Percentiles rank a stretch among this genome's conserved stretches.
These are phyloP conservation scores for Ascomycota sp. DNA, from an alignment of 2,329 filamentous ascomycete species.

Conservation along the genomic window DNA sequence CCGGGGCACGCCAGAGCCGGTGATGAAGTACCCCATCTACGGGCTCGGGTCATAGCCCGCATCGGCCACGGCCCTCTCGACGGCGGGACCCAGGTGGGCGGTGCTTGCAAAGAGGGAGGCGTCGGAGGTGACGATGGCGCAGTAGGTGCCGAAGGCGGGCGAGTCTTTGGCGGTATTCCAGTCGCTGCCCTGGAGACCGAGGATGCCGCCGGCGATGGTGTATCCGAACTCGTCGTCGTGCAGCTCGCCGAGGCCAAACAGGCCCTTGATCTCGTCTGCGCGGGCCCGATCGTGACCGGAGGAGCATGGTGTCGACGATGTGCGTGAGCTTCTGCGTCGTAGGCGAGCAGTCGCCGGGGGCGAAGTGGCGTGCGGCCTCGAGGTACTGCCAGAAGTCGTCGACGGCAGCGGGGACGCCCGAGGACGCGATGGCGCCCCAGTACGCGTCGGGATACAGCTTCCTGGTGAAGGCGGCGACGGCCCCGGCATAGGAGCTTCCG, in stretches of 20 bases:
- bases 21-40: slow-evolving; percentile 62
- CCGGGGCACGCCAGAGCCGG: slow-evolving; percentile 46
- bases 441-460: slow-evolving; percentile 60
- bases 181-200: slow-evolving; percentile 24
- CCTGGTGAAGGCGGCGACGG: slow-evolving; percentile 56
- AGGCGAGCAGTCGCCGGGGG: slow-evolving; percentile 39
- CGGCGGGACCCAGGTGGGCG: slow-evolving; percentile 12
- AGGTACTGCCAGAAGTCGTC: slow-evolving; percentile 53
- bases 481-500: slow-evolving; percentile 68
- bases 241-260: slow-evolving; percentile 25
- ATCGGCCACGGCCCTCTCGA: slow-evolving; percentile 17
- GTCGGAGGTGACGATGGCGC: slow-evolving; percentile 22
- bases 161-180: slow-evolving; percentile 29
- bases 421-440: slow-evolving; percentile 62
- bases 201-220: slow-evolving; percentile 19
- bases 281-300: slow-evolving; percentile 17
- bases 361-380: slow-evolving; percentile 27
- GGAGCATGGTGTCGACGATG: slow-evolving; percentile 29
- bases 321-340: slow-evolving; percentile 37
- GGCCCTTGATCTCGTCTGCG: slow-evolving; percentile 23
- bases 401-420: slow-evolving; percentile 59
- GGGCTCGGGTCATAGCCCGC: slow-evolving; percentile 17
- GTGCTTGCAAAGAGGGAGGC: slow-evolving; percentile 21
- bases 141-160: slow-evolving; percentile 24
- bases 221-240: slow-evolving; percentile 27